Evolutionary conservation across 768 basidiomycete species (phyloP).

Genomic region (Baorangia bicolor): DNA sequence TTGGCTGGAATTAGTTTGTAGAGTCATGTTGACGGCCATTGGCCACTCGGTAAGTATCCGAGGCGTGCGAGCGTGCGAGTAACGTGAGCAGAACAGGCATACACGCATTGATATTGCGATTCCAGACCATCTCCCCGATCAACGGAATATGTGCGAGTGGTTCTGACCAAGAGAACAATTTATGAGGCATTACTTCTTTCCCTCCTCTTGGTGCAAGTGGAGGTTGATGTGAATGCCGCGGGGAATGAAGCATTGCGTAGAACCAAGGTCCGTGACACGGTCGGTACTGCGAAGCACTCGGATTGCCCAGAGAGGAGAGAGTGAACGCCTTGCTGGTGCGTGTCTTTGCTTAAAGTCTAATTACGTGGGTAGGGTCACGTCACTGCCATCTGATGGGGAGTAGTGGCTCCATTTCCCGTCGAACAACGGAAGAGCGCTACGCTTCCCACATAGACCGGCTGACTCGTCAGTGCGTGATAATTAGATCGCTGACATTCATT

Average conservation of each 20-base stretch:
- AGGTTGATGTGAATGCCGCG: constrained; percentile 32
- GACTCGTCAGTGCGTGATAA: constrained; percentile 10
- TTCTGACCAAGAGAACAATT: constrained; percentile 4
- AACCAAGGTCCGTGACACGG: constrained; percentile 25
- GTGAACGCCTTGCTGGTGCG: constrained; percentile 26
- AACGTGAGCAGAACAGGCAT: constrained; percentile 16
- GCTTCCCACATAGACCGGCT: constrained; percentile 14
- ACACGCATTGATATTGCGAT: constrained; percentile 2
- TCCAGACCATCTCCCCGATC: constrained; percentile 17
- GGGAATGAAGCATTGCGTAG: constrained; percentile 23
- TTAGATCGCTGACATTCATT: constrained; percentile 18
- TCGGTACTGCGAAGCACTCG: constrained; percentile 14
- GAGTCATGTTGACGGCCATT: constrained; percentile 12
- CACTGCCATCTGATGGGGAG: constrained; percentile 29
- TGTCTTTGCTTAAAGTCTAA: constrained; percentile 39
- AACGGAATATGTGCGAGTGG: constrained; percentile 13
- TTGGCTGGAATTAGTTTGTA: constrained; percentile 12
- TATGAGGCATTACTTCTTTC: constrained; percentile 11
- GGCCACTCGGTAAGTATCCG: constrained; percentile 8
- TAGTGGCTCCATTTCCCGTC: constrained; percentile 13
- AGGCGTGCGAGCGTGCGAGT: background rate
- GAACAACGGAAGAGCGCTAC: constrained; percentile 7
- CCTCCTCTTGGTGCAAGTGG: constrained; percentile 10
- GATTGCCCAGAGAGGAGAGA: constrained; percentile 18
- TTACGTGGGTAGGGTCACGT: constrained; percentile 35